These are phyloP conservation scores for Chytriomyces sp. DNA, from an alignment of 192 early-diverging fungal species.

Conservation along the genomic window DNA sequence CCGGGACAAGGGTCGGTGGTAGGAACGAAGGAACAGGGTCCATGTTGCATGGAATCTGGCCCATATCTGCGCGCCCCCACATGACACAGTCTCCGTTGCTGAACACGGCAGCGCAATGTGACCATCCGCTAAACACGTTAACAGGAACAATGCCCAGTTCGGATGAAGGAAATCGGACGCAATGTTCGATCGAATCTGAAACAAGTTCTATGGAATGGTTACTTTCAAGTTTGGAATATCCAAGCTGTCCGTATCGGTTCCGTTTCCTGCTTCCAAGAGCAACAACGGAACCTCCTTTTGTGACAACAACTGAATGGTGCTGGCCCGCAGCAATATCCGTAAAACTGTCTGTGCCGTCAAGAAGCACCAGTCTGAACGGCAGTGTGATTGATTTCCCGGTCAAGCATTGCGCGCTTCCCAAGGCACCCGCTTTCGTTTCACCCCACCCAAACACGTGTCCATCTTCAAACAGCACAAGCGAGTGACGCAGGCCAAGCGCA, in stretches of 20 bases:
- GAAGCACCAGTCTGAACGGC: neutral
- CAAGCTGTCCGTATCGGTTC: slow-evolving; percentile 31
- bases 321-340: slow-evolving; percentile 59
- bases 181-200: neutral
- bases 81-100: slow-evolving; percentile 44
- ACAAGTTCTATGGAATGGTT: neutral
- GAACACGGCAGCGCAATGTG: slow-evolving; percentile 49
- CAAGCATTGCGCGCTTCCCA: neutral
- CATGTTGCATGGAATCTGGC: slow-evolving; percentile 57
- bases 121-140: slow-evolving; percentile 60
- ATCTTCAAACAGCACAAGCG: slow-evolving; percentile 45
- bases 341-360: slow-evolving; percentile 36
- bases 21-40: neutral
- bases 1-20: slow-evolving; percentile 6
- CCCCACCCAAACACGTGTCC: slow-evolving; percentile 62
- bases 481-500: slow-evolving; percentile 29
- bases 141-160: neutral
- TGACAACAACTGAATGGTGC: slow-evolving; percentile 25
- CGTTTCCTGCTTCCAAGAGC: slow-evolving; percentile 12
- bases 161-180: neutral
- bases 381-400: neutral
- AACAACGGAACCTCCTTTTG: neutral
- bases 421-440: slow-evolving; percentile 4
- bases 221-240: neutral
- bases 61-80: slow-evolving; percentile 82